Evolutionary conservation across 148 eudicot genomes (phyloP).

Genomic region (Heliosperma pusillum): DNA sequence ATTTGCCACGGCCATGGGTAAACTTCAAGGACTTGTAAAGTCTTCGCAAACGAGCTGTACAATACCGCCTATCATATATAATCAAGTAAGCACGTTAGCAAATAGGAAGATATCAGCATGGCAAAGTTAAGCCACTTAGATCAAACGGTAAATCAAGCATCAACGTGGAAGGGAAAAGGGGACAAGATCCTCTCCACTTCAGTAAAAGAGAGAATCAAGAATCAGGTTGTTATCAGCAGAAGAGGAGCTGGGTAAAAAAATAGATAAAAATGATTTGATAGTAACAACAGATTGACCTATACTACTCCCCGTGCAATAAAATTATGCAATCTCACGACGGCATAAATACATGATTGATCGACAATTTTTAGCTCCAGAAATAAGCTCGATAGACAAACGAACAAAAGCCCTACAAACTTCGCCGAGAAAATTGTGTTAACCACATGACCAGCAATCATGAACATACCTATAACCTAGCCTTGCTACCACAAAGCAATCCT

Average conservation of each 20-base stretch:
- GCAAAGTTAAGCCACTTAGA: slow-evolving; percentile 5
- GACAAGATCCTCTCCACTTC: not conserved
- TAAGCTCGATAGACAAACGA: not conserved
- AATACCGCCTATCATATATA: slow-evolving; percentile 47
- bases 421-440: not conserved
- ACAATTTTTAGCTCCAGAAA: not conserved
- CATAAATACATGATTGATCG: too few relatives aligned
- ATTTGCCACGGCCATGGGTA: slow-evolving; percentile 88
- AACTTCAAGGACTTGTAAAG: slow-evolving; percentile 90
- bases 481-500: too few relatives aligned
- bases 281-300: not conserved
- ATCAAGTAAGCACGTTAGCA: slow-evolving; percentile 7
- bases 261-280: not conserved
- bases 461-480: not conserved
- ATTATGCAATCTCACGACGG: not conserved
- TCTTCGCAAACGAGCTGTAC: slow-evolving; percentile 89
- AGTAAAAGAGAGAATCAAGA: not conserved
- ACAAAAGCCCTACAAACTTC: not conserved
- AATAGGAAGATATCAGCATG: not conserved
- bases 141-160: not conserved
- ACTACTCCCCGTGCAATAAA: not conserved
- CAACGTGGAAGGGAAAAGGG: not conserved
- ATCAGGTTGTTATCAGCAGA: not conserved
- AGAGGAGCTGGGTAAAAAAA: not conserved
- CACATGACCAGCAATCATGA: too few relatives aligned